Conservation (phyloP, 1,284 basidiomycete species). For the Naganishia sp. region DNA sequence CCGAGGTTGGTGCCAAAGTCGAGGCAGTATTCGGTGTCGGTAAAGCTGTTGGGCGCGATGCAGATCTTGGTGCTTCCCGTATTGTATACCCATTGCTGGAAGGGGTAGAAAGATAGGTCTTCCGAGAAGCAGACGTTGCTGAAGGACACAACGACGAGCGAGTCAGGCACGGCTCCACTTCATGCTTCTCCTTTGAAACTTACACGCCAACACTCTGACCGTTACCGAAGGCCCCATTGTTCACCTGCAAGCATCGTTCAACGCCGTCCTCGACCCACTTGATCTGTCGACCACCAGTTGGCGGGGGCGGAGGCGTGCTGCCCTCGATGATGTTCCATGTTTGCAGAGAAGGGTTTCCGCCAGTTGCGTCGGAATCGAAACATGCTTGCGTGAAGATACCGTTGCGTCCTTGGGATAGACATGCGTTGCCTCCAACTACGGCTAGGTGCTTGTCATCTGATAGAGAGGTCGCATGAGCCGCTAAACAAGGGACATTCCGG, state of each 20-base stretch:
- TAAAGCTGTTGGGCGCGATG: slow-evolving; percentile 19
- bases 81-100: slow-evolving; percentile 18
- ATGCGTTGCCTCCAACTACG: slow-evolving; percentile 16
- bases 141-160: neutral
- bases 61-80: slow-evolving; percentile 16
- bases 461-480: neutral
- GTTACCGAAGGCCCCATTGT: slow-evolving; percentile 11
- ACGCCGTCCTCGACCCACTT: slow-evolving; percentile 19
- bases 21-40: slow-evolving; percentile 19
- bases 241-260: slow-evolving; percentile 23
- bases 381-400: slow-evolving; percentile 17
- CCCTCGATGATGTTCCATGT: slow-evolving; percentile 12
- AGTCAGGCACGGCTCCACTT: neutral
- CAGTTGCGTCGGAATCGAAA: slow-evolving; percentile 22
- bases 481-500: neutral
- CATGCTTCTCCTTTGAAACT: neutral
- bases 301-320: neutral
- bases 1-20: slow-evolving; percentile 22
- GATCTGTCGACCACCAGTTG: slow-evolving; percentile 4
- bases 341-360: slow-evolving; percentile 11
- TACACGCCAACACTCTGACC: slow-evolving; percentile 19
- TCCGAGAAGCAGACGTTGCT: slow-evolving; percentile 22
- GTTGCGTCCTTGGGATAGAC: slow-evolving; percentile 3
- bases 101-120: neutral
- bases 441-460: slow-evolving; percentile 9